A percentile compares a stretch with the other conserved stretches of the same genome.
Evolutionary conservation across 1,139 yeast genomes (phyloP).

Genomic region (Magnusiomyces fungicola): DNA sequence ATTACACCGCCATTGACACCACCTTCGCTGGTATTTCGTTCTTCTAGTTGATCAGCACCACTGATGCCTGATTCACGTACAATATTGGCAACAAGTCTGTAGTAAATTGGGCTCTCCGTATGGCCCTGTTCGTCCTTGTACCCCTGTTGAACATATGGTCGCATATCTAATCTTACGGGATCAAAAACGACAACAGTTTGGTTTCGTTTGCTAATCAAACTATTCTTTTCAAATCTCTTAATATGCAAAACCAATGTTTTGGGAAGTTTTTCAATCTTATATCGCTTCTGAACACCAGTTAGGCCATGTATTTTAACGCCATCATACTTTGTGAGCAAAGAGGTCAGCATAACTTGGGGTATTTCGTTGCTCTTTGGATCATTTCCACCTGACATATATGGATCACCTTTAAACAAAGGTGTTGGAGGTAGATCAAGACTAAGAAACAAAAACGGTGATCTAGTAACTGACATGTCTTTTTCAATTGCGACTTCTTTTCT

Average conservation of each 20-base stretch:
- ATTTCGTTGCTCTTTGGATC: conserved; percentile 33
- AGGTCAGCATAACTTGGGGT: conserved; percentile 46
- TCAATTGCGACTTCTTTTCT: conserved; percentile 6
- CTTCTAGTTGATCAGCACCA: background rate
- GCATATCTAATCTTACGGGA: conserved; percentile 37
- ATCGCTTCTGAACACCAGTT: conserved; percentile 34
- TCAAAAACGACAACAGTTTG: conserved; percentile 62
- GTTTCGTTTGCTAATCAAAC: conserved; percentile 36
- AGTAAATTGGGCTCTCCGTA: conserved; percentile 26
- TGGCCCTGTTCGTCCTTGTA: conserved; percentile 10
- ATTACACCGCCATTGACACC: conserved; percentile 4
- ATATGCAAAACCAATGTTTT: conserved; percentile 48
- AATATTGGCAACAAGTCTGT: conserved; percentile 46
- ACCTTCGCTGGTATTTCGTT: conserved; percentile 12
- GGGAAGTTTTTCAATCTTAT: conserved; percentile 44
- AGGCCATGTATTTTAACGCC: conserved; percentile 34
- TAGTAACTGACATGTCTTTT: conserved; percentile 9
- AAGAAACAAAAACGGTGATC: conserved; percentile 50
- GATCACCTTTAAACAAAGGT: conserved; percentile 46
- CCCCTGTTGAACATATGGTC: conserved; percentile 27
- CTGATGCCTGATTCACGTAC: conserved; percentile 36
- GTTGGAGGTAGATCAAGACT: conserved; percentile 52
- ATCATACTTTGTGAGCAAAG: conserved; percentile 43
- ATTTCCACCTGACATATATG: background rate
- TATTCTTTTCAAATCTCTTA: conserved; percentile 42